Evolutionary conservation across 441 rosid species (phyloP).

Genomic region (Rhodomyrtus psidioides): DNA sequence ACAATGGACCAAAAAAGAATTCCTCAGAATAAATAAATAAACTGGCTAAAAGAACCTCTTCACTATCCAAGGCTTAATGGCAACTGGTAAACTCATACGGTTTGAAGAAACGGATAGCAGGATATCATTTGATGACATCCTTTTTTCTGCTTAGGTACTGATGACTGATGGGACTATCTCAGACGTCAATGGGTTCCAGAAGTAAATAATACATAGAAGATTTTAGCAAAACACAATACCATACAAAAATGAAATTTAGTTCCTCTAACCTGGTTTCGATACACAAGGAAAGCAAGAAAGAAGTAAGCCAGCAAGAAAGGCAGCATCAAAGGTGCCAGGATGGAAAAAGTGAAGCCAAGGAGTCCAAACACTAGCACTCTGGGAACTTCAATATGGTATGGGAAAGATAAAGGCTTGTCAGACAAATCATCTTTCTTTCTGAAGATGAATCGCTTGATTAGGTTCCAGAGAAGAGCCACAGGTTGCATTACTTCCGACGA

Average conservation of each 20-base stretch:
- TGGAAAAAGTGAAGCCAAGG: slow-evolving; percentile 76
- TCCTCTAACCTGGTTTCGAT: slow-evolving; percentile 70
- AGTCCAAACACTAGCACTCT: slow-evolving; percentile 75
- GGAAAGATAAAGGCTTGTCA: slow-evolving; percentile 49
- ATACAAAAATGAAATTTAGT: not conserved
- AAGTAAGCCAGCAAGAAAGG: slow-evolving; percentile 80
- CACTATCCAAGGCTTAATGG: not conserved
- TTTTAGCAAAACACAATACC: not conserved
- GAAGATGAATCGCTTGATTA: slow-evolving; percentile 27
- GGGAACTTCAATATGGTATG: slow-evolving; percentile 87
- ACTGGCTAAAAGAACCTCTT: not conserved
- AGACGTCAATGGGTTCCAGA: not conserved
- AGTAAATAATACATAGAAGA: not conserved
- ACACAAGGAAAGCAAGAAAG: slow-evolving; percentile 62
- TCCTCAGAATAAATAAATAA: not conserved
- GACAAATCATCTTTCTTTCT: slow-evolving; percentile 33
- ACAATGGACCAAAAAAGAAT: not conserved
- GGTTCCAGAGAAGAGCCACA: slow-evolving; percentile 46
- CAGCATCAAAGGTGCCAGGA: slow-evolving; percentile 79
- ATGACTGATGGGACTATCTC: not conserved
- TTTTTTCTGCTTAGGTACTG: not conserved
- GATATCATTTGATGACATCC: not conserved
- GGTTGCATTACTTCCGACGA: slow-evolving; percentile 78
- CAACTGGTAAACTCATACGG: not conserved
- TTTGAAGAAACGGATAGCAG: not conserved